Percentiles rank a stretch among this genome's conserved stretches.
Evolutionary conservation across 192 early-diverging fungal species (phyloP).

Genomic region (Dissophora ornata): DNA sequence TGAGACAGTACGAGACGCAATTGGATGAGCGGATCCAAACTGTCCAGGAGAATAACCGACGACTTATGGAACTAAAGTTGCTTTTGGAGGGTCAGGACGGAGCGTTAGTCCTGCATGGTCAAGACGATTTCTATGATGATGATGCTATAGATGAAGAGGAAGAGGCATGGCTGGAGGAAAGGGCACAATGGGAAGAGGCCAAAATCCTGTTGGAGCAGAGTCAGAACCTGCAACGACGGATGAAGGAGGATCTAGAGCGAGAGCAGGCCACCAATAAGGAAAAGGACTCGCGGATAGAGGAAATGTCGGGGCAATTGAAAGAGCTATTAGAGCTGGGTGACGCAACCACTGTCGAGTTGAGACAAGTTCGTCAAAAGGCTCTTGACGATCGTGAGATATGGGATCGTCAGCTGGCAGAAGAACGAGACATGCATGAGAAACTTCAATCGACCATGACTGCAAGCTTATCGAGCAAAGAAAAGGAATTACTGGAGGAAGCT

Average conservation of each 20-base stretch:
- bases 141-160: conserved; percentile 10
- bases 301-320: conserved; percentile 11
- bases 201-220: conserved; percentile 19
- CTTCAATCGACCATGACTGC: background rate
- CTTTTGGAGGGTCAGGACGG: conserved; percentile 10
- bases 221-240: conserved; percentile 2
- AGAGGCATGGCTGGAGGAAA: conserved; percentile 1
- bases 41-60: conserved; percentile 24
- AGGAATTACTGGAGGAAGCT: background rate
- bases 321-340: conserved; percentile 2
- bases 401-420: conserved; percentile 8
- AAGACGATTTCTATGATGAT: conserved; percentile 8
- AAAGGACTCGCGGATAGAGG: conserved; percentile 5
- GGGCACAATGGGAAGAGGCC: conserved; percentile 14
- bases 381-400: conserved; percentile 4
- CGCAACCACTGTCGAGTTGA: conserved; percentile 9
- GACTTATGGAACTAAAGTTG: conserved; percentile 20
- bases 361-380: conserved; percentile 1
- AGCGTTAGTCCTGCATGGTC: background rate
- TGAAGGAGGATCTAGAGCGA: conserved; percentile 14
- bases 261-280: conserved; percentile 12
- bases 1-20: conserved; percentile 23
- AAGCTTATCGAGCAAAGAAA: conserved; percentile 1
- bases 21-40: conserved; percentile 24
- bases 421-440: background rate